A percentile compares a stretch with the other conserved stretches of the same genome.
Evolutionary conservation across 1,139 yeast genomes (phyloP).

Genomic region (Candida buenavistaensis): DNA sequence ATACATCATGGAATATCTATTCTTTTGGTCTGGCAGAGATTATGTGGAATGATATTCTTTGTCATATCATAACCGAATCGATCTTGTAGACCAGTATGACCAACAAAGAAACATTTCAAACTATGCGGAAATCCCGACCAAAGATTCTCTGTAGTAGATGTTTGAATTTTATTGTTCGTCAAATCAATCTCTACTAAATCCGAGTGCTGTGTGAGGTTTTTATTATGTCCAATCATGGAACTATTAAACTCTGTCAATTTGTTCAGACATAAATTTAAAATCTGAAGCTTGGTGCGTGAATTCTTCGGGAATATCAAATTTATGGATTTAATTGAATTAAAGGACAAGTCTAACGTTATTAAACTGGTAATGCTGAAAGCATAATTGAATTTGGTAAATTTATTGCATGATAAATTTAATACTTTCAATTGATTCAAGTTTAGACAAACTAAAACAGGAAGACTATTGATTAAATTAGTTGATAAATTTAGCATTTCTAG

Average conservation of each 20-base stretch:
- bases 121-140: constrained; percentile 14
- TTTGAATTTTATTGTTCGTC: constrained; percentile 17
- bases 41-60: constrained; percentile 16
- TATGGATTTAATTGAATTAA: constrained; percentile 14
- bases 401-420: constrained; percentile 17
- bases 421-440: constrained; percentile 12
- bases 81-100: constrained; percentile 21
- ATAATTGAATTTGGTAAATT: constrained; percentile 11
- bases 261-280: constrained; percentile 21
- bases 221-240: constrained; percentile 17
- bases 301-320: constrained; percentile 15
- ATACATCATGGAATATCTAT: constrained; percentile 15
- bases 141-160: constrained; percentile 7
- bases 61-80: constrained; percentile 25
- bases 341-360: constrained; percentile 19
- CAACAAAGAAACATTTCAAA: constrained; percentile 19
- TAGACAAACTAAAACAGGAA: constrained; percentile 11
- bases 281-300: constrained; percentile 15
- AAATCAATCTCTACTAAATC: constrained; percentile 23
- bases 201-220: constrained; percentile 15
- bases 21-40: constrained; percentile 19
- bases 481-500: constrained; percentile 14
- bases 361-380: constrained; percentile 11
- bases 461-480: constrained; percentile 13
- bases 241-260: constrained; percentile 14